Conservation (phyloP, 2,329 filamentous ascomycete genomes). For the Colletotrichum kahawae region DNA sequence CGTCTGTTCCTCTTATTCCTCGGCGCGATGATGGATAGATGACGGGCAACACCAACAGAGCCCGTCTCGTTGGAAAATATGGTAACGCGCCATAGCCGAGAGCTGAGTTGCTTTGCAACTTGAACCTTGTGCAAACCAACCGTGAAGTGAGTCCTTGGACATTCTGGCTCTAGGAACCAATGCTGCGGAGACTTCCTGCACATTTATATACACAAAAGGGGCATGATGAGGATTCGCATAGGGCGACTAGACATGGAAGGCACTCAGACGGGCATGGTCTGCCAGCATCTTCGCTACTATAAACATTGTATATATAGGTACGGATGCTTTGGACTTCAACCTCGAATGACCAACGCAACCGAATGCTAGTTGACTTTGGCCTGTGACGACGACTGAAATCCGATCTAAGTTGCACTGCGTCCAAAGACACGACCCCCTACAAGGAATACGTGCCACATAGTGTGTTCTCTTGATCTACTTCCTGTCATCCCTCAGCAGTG, state of each 20-base stretch:
- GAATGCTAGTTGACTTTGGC: too few species aligned
- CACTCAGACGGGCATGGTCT: neutral
- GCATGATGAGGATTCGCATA: neutral
- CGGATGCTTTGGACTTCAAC: neutral
- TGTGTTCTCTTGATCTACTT: neutral
- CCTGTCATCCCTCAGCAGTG: neutral
- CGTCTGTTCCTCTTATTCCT: neutral
- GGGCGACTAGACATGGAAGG: neutral
- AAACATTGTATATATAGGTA: neutral
- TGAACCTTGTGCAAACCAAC: neutral
- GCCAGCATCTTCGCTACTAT: neutral
- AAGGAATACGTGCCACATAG: neutral
- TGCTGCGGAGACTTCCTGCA: neutral
- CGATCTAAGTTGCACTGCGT: neutral
- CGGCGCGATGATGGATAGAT: fast-evolving
- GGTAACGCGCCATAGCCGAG: fast-evolving
- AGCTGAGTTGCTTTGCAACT: neutral
- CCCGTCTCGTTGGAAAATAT: neutral
- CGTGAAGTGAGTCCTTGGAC: too few species aligned
- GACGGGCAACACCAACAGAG: neutral
- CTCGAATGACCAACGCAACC: neutral
- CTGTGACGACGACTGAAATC: neutral
- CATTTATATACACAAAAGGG: neutral
- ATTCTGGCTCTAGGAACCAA: neutral
- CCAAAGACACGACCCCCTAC: too few species aligned